These are phyloP conservation scores for Hordeum pubiflorum DNA, from an alignment of 202 grass and related monocot genomes.

Conservation along the genomic window DNA sequence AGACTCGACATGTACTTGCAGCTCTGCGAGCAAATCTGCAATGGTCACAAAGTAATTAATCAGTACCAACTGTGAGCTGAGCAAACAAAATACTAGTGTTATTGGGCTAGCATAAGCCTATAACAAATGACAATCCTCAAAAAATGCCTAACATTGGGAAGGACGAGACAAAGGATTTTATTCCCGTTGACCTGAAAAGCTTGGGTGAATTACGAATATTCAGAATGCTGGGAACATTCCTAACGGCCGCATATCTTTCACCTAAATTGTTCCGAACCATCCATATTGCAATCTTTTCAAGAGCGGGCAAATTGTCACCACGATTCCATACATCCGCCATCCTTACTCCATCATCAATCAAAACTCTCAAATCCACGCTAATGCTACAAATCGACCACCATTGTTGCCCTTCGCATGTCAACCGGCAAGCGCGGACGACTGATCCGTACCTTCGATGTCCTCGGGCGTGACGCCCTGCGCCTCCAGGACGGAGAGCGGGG, in stretches of 20 bases:
- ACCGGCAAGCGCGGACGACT: too few species aligned
- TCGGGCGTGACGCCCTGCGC: constrained; percentile 47
- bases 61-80: background rate
- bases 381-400: background rate
- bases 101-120: background rate
- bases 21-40: constrained; percentile 63
- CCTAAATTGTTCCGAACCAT: background rate
- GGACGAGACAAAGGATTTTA: background rate
- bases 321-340: background rate
- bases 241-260: background rate
- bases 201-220: background rate
- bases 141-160: background rate
- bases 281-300: background rate
- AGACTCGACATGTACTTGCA: constrained; percentile 85
- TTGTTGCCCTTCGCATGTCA: background rate
- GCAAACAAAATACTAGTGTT: background rate
- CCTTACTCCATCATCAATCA: background rate
- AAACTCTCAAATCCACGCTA: background rate
- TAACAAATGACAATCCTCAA: background rate
- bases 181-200: background rate
- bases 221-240: background rate
- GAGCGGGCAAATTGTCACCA: background rate
- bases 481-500: constrained; percentile 44
- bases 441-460: constrained; percentile 53
- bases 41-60: constrained; percentile 9